Evolutionary conservation across 2,329 filamentous ascomycete species (phyloP).

Genomic region (Penicillium sp.): DNA sequence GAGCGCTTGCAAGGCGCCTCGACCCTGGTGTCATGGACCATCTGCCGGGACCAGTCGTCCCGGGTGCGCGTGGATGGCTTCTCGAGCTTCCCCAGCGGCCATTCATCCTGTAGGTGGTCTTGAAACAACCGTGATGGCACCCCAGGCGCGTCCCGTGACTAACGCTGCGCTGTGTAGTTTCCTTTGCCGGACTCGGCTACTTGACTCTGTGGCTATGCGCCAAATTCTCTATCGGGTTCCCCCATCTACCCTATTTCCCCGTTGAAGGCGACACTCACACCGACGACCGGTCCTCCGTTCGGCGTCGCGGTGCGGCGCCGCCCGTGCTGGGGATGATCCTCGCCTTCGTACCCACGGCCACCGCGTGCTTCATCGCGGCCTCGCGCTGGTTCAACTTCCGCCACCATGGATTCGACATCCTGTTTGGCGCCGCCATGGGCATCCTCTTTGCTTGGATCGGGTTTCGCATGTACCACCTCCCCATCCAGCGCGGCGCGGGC

Average conservation of each 20-base stretch:
- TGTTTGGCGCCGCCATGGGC: conserved; percentile 80
- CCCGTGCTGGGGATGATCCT: conserved; percentile 74
- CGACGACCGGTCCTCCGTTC: conserved; percentile 48
- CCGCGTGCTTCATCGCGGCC: conserved; percentile 75
- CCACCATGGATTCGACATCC: conserved; percentile 88
- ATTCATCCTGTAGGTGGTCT: conserved; percentile 58
- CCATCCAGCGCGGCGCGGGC: conserved; percentile 72
- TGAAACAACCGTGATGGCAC: too few species aligned
- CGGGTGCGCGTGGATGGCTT: conserved; percentile 71
- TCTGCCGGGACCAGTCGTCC: conserved; percentile 66
- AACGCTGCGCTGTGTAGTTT: conserved; percentile 42
- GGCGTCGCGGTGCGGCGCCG: conserved; percentile 75
- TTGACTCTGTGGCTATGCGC: conserved; percentile 79
- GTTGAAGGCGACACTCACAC: conserved; percentile 23
- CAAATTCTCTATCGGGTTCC: conserved; percentile 49
- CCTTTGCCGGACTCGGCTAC: conserved; percentile 78
- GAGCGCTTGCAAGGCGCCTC: conserved; percentile 54
- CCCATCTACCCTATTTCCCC: conserved; percentile 37
- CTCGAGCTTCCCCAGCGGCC: conserved; percentile 76
- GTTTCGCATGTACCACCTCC: conserved; percentile 83
- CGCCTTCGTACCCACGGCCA: conserved; percentile 67
- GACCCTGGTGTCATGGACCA: conserved; percentile 69
- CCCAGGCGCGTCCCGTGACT: background rate
- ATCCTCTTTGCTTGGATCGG: conserved; percentile 66
- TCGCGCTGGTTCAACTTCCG: conserved; percentile 86